These are phyloP conservation scores for Candida arabinofermentans DNA, from an alignment of 805 yeast species.

Conservation along the genomic window DNA sequence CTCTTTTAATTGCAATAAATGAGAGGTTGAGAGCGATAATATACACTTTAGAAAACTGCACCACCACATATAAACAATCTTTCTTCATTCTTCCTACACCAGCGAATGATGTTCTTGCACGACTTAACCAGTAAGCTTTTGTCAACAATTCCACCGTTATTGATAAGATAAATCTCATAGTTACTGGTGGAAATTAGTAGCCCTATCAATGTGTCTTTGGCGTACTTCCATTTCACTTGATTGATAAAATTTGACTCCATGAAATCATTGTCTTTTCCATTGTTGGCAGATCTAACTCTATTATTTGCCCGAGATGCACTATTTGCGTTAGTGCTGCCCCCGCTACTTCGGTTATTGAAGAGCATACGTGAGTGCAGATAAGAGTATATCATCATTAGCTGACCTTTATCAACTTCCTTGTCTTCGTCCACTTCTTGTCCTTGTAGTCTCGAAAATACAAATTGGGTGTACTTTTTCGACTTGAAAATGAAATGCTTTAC, in stretches of 20 bases:
- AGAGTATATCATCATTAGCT: slow-evolving; percentile 27
- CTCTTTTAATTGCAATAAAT: too few species aligned
- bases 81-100: slow-evolving; percentile 73
- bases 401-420: slow-evolving; percentile 17
- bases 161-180: slow-evolving; percentile 60
- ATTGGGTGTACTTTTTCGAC: slow-evolving; percentile 64
- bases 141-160: slow-evolving; percentile 50
- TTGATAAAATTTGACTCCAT: slow-evolving; percentile 22
- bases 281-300: neutral
- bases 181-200: slow-evolving; percentile 29
- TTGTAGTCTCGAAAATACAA: slow-evolving; percentile 31
- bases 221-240: slow-evolving; percentile 24
- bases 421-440: slow-evolving; percentile 15
- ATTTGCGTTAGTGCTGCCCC: neutral
- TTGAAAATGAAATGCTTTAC: slow-evolving; percentile 82
- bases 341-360: slow-evolving; percentile 6
- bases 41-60: slow-evolving; percentile 54
- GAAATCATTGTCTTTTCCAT: slow-evolving; percentile 2
- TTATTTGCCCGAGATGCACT: neutral
- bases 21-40: too few species aligned
- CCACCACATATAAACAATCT: slow-evolving; percentile 75
- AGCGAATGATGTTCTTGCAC: slow-evolving; percentile 60
- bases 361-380: slow-evolving; percentile 22
- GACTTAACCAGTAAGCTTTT: slow-evolving; percentile 56
- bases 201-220: slow-evolving; percentile 23